Evolutionary conservation across 495 filamentous ascomycete genomes (phyloP), one percentile per base, ranked within the genome.

Genomic region (Penicillium lagena): DNA sequence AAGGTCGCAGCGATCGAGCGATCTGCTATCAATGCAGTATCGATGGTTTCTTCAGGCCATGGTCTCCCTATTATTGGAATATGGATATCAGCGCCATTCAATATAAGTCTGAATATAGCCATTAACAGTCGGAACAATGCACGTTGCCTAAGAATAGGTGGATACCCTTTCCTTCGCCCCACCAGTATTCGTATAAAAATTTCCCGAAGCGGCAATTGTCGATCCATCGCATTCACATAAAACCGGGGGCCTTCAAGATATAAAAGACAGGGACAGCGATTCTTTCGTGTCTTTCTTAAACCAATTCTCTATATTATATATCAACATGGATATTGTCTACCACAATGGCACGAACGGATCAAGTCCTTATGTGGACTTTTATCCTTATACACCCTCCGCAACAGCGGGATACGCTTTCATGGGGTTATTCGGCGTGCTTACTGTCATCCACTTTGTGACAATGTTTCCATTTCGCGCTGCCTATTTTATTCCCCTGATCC

Each of bases 401-500:
- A 40, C 63, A n/a, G 70, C 75, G 7, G 72, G 62, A 0, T 71
- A 63, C 42, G 62, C 67, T n/a, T 78, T 73, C 47, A 50, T 73
- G 42, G 75, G 50, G 10, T 53, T 77, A 1, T 78, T 78, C 44
- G 72, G 58, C 0, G 36, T 74, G 10, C 50, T 60, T 11, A 71
- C 64, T 6, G 29, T 70, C 2, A 45, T 52, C 1, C 75, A 78
- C 38, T 42, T 72, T 3, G 46, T 74, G 11, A 49, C 69, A 40
- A 70, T 70, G 40, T 63, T 72, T 38, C 60, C 59, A 6, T 64
- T 64, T 28, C 55, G 65, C 9, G 62, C 71, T 6, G 73, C 71
- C 63, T 82, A 79, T 55, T 76, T 79, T 55, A 70, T 78, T 28
- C 70, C 74, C 0, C 74, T 83, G 29, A 42, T 76, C 27, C 45